These are phyloP conservation scores for Conticribra weissflogii DNA, from an alignment of 108 stramenopile species.

Conservation along the genomic window DNA sequence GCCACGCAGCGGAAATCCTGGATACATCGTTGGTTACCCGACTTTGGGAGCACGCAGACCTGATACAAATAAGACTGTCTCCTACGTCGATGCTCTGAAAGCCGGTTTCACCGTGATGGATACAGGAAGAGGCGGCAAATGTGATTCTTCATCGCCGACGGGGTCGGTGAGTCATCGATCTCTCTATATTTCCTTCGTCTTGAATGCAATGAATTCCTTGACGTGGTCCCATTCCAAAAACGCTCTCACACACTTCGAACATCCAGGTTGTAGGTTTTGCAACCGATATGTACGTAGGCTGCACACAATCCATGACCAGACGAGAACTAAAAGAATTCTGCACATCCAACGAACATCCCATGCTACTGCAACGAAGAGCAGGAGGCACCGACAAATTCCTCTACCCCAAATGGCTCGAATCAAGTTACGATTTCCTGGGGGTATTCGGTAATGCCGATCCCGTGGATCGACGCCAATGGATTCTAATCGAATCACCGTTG, in stretches of 20 bases:
- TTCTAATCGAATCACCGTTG: slow-evolving; percentile 29
- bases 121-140: slow-evolving; percentile 35
- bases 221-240: too few relatives aligned
- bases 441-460: slow-evolving; percentile 73
- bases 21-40: slow-evolving; percentile 54
- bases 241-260: not conserved
- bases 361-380: slow-evolving; percentile 17
- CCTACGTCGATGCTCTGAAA: slow-evolving; percentile 32
- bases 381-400: slow-evolving; percentile 9
- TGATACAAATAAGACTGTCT: slow-evolving; percentile 4
- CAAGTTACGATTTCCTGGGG: slow-evolving; percentile 45
- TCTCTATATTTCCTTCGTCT: too few relatives aligned
- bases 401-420: slow-evolving; percentile 38
- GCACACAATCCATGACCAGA: slow-evolving; percentile 53
- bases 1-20: slow-evolving; percentile 60
- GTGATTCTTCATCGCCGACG: slow-evolving; percentile 23
- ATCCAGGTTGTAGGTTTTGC: slow-evolving; percentile 34
- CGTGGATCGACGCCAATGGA: slow-evolving; percentile 61
- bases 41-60: slow-evolving; percentile 45
- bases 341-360: slow-evolving; percentile 17
- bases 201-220: not conserved
- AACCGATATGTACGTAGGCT: slow-evolving; percentile 53
- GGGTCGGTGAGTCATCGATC: not conserved
- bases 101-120: slow-evolving; percentile 47
- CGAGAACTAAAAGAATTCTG: slow-evolving; percentile 54